Conservation (phyloP, 192 early-diverging fungal genomes). For the Ambispora gerdemannii region DNA sequence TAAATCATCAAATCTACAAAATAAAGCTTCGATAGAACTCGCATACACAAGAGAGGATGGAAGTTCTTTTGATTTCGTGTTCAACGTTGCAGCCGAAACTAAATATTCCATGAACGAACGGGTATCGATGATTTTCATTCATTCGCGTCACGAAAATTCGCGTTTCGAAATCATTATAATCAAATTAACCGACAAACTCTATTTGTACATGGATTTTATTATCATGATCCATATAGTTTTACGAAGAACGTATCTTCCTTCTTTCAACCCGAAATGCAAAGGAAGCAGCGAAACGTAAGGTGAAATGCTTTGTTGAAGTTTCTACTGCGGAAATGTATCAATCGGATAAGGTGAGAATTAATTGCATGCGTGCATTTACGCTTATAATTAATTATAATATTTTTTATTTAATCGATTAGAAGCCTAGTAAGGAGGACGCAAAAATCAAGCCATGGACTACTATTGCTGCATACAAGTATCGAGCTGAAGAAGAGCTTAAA, state of each 20-base stretch:
- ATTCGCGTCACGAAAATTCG: no score
- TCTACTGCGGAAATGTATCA: conserved; percentile 94
- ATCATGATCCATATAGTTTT: conserved; percentile 52
- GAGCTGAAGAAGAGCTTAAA: conserved; percentile 74
- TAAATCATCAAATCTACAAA: neutral
- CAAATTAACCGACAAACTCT: neutral
- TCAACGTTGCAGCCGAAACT: conserved; percentile 92
- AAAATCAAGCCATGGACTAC: conserved; percentile 85
- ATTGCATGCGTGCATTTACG: neutral
- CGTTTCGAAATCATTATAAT: neutral
- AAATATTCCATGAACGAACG: conserved; percentile 85
- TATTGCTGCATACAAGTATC: conserved; percentile 69
- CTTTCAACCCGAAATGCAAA: conserved; percentile 74
- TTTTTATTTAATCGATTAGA: conserved; percentile 26
- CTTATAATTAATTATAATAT: neutral
- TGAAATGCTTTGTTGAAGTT: conserved; percentile 77
- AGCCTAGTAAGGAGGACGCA: conserved; percentile 45
- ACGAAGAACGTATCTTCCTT: conserved; percentile 74
- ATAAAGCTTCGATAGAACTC: conserved; percentile 65
- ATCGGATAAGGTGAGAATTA: conserved; percentile 55
- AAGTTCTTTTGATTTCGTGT: conserved; percentile 81
- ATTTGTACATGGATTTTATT: neutral
- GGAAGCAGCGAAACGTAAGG: conserved; percentile 74
- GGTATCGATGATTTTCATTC: conserved; percentile 41
- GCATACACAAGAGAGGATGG: conserved; percentile 70